phyloP scores from a whole-genome alignment of 2,329 filamentous ascomycete genomes.

The Madurella mycetomatis region DNA sequence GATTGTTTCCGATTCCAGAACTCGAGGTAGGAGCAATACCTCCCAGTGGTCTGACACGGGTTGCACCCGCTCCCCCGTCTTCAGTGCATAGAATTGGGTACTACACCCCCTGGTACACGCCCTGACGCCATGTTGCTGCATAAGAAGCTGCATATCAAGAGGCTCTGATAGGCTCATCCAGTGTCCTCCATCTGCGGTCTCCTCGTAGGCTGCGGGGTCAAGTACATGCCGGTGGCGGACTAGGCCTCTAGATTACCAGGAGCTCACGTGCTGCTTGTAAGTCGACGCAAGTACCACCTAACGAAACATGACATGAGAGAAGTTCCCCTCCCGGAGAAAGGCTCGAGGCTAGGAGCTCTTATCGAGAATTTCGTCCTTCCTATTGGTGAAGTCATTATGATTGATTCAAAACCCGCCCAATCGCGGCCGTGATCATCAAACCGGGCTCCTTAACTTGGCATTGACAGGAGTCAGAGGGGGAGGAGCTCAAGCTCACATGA shows the following conservation, averaged over 20 bases:
- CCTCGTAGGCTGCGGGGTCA: no score
- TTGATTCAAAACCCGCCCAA: not conserved
- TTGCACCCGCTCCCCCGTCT: not conserved
- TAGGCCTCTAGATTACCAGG: not conserved
- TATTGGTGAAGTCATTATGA: constrained; percentile 25
- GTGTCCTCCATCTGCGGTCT: no score
- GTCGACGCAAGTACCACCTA: not conserved
- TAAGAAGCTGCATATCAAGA: not conserved
- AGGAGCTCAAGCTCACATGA: not conserved
- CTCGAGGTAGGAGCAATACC: not conserved
- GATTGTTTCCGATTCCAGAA: not conserved
- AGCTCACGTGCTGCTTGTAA: not conserved
- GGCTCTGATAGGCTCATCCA: no score
- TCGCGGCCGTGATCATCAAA: not conserved
- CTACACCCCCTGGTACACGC: no score
- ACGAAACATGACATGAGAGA: constrained; percentile 1
- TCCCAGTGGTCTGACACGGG: not conserved
- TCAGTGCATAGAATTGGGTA: not conserved
- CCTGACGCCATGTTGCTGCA: not conserved
- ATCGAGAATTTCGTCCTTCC: not conserved
- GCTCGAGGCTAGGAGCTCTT: not conserved
- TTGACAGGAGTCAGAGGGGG: not conserved
- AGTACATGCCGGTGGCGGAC: no score
- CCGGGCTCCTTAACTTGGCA: not conserved
- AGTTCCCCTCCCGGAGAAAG: constrained; percentile 3